Evolutionary conservation across 192 early-diverging fungal genomes (phyloP), one percentile per base, ranked within the genome.

Genomic region (Backusella australiensis): DNA sequence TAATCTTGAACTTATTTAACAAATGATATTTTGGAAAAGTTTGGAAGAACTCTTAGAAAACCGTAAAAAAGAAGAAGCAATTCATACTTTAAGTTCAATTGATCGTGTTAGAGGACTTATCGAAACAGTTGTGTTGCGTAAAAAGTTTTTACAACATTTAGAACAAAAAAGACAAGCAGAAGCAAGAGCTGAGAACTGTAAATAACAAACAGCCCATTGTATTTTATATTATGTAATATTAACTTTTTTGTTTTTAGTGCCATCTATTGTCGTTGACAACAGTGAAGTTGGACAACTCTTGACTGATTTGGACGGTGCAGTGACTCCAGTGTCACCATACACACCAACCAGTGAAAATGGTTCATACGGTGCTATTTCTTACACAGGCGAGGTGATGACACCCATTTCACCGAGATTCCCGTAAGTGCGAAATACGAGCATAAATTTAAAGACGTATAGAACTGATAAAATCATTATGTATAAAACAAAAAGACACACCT

Each of bases 11-110:
- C 29, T 8, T 11, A 11, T 49, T 44, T 71, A 71, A 35, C 36
- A 49, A 49, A 32, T 38, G 26, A 15, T 14, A 19, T 53, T 44
- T 53, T 14, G 26, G 2, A 69, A 23, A 39, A 85, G 83, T 23
- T 72, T 85, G 49, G 77, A 86, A 12, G 85, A 86, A 17, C 72
- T 82, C 17, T 38, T 86, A 23, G 69, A 79, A 39, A 75, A 84
- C 23, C 75, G 75, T 71, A 74, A 75, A 39, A 86, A 86, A 52
- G 65, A 80, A n/a, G 83, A 86, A 56, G 76, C 67, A 3, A 73
- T 83, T 21, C 38, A 82, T 15, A 81, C 69, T 34, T 67, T 80
- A 44, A 74, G 77, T 21, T 77, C 75, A 15, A 79, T 79, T 39
- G 78, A 83, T 38, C 41, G 77, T n/a, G 78, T 83, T 19, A 69